A percentile compares a stretch with the other conserved stretches of the same genome.
These are phyloP conservation scores for Phlyctochytrium planicorne DNA, from an alignment of 192 early-diverging fungal genomes.

Conservation along the genomic window DNA sequence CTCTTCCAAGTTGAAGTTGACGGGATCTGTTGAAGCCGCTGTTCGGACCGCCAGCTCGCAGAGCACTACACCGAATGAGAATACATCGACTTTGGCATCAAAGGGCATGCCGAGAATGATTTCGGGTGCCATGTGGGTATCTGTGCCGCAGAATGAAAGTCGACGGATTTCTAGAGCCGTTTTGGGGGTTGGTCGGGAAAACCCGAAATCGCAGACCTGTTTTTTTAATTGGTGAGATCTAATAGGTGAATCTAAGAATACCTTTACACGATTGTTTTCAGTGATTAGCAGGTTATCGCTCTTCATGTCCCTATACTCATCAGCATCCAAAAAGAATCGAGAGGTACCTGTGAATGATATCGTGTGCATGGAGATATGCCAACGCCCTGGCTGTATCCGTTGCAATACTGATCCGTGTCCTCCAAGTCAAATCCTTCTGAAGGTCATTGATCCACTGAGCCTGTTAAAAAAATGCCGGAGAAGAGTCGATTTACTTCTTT, in stretches of 20 bases:
- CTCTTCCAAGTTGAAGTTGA: neutral
- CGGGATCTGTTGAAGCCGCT: conserved; percentile 10
- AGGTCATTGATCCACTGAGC: conserved; percentile 33
- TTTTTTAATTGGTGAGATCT: conserved; percentile 25
- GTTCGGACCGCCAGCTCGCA: conserved; percentile 38
- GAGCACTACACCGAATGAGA: conserved; percentile 44
- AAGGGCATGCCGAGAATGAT: conserved; percentile 43
- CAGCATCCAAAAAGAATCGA: neutral
- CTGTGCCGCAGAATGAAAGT: conserved; percentile 47
- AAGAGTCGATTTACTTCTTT: conserved; percentile 24
- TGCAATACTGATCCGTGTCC: conserved; percentile 35
- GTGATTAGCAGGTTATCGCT: conserved; percentile 44
- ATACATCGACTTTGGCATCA: conserved; percentile 42
- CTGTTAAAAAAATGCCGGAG: neutral
- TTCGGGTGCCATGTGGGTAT: conserved; percentile 51
- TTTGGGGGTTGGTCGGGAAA: conserved; percentile 29
- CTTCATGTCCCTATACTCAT: conserved; percentile 40
- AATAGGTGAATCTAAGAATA: conserved; percentile 71
- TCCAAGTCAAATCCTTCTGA: conserved; percentile 17
- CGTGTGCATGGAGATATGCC: conserved; percentile 43
- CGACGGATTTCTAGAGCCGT: conserved; percentile 29
- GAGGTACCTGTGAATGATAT: conserved; percentile 39
- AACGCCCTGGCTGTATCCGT: conserved; percentile 46
- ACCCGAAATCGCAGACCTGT: conserved; percentile 47
- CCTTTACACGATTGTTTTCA: conserved; percentile 43